Evolutionary conservation across 345 rosid genomes (phyloP), one percentile per base, ranked within the genome.

Genomic region (Iberis pinnata): DNA sequence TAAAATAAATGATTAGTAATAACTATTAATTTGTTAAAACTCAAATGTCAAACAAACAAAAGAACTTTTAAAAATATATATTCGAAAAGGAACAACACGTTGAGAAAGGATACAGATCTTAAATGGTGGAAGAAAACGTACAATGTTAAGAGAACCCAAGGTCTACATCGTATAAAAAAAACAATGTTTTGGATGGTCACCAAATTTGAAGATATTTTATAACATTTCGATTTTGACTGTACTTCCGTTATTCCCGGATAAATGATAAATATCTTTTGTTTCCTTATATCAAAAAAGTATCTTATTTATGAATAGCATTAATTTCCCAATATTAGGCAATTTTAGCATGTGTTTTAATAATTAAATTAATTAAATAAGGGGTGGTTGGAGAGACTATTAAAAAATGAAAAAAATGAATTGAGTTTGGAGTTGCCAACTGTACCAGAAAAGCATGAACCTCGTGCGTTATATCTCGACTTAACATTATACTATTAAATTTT

Each of bases 401-500:
- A 56, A n/a, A 26, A 42, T n/a, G n/a, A 32, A 10, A 41, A 65
- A 49, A 51, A 45, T 33, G 20, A 35, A 43, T 25, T 33, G 44
- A 18, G 58, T 22, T 51, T 61, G 49, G 32, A 40, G 20, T 26
- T 53, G 39, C 6, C 12, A 37, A 18, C 45, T 25, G 41, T 26
- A 42, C 14, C n/a, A n/a, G 48, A 29, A 51, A 47, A 27, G 45
- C 71, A 47, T 60, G 61, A 67, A 67, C 44, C 71, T 51, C 70
- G 70, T 66, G 71, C 65, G 65, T 37, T 14, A 1, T 29, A 42
- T 38, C 15, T 50, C n/a, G n/a, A n/a, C 38, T 29, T 29, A 29
- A 24, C 8, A 12, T 17, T 9, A 32, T 4, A 6, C 2, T 29
- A 5, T 29, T 29, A 6, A 6, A 6, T 29, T 29, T 29, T 7